Evolutionary conservation across 1,139 yeast genomes (phyloP), one percentile per base, ranked within the genome.

Genomic region (Meyerozyma guilliermondii): DNA sequence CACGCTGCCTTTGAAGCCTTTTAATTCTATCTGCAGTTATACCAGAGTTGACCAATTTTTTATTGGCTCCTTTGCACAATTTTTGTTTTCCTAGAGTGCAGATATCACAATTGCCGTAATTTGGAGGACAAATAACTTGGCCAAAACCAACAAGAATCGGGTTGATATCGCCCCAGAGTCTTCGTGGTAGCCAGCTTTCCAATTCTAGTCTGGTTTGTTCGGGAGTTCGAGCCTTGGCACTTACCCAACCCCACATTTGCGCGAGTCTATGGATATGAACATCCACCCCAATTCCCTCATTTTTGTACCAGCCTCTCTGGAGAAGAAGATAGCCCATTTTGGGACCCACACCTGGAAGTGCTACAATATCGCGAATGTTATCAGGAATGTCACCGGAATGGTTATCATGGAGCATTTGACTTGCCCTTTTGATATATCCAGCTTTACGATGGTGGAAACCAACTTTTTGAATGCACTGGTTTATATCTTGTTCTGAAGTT

Each of bases 311-410:
- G 0, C 94, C 96, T 35, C 80, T 76, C 53, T 88, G 96, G 49
- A 88, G 66, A 3, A 91, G 71, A 29, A 91, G 63, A 58, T 78
- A 85, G 0, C 95, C 96, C 98, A 91, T 91, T 59, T 91, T 91
- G 9, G 96, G 96, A 0, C 98, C 98, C 1, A 91, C 95, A 0
- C 98, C 98, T 0, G 97, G 97, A 30, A 91, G 63, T 0, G 74
- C 63, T 3, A 78, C 72, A 44, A 89, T 71, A 1, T 83, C 91
- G 8, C 76, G 80, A 10, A 88, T 74, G 0, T 82, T 80, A 13
- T 75, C 63, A 0, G 92, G 92, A 1, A 91, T 74, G 54, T 89
- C 97, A 7, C 82, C 82, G 16, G 68, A 63, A 55, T 74, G 80
- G 14, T 74, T 55, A 3, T 74, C 74, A 4, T 60, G 54, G 5